Percentiles rank a stretch among this genome's conserved stretches.
Conservation (phyloP, 78 protist genomes). For the Speleostelium caveatum region DNA sequence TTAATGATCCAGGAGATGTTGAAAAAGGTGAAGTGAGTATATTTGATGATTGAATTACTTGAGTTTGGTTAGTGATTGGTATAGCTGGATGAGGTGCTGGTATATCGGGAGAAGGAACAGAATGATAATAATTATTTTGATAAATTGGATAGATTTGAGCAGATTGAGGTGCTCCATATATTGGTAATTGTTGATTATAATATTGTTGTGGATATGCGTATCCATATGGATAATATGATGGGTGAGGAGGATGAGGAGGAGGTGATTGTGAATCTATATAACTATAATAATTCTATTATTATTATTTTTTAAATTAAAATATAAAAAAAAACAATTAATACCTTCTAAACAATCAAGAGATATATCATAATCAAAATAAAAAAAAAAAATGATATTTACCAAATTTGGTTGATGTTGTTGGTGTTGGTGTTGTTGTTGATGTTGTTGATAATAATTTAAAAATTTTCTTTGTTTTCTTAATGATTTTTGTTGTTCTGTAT, state of each 20-base stretch:
- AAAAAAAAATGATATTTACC: not conserved
- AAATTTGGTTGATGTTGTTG: too few relatives aligned
- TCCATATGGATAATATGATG: not conserved
- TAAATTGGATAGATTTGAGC: too few relatives aligned
- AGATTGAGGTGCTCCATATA: too few relatives aligned
- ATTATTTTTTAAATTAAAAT: not conserved
- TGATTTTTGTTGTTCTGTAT: slow-evolving; percentile 66
- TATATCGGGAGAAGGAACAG: too few relatives aligned
- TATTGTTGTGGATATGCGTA: not conserved
- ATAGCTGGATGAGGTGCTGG: too few relatives aligned
- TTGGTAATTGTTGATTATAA: not conserved
- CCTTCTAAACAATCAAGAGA: not conserved
- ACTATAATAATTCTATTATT: too few relatives aligned
- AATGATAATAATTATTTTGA: too few relatives aligned
- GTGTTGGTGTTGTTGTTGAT: too few relatives aligned
- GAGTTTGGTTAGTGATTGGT: too few relatives aligned
- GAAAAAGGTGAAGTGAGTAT: too few relatives aligned
- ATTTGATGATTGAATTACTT: too few relatives aligned
- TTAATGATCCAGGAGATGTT: too few relatives aligned
- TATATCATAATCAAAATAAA: not conserved
- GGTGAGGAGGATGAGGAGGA: not conserved
- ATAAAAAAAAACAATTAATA: not conserved
- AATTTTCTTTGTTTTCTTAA: slow-evolving; percentile 68
- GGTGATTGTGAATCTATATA: not conserved
- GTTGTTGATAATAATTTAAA: not conserved